These are phyloP conservation scores for Camellia granthamiana DNA, from an alignment of 148 eudicot species.

Conservation along the genomic window DNA sequence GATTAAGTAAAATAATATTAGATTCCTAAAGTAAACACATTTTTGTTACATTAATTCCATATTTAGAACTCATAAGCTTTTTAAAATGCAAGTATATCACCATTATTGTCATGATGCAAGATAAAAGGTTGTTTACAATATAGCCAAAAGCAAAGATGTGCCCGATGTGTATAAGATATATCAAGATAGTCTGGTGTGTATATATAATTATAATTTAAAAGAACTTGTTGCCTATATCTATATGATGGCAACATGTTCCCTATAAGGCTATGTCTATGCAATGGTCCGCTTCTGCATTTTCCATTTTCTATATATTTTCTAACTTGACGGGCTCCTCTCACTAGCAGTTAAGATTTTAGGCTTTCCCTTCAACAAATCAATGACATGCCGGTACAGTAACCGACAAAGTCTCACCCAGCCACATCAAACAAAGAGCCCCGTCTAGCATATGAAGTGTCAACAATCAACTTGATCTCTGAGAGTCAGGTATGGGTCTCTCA, in stretches of 20 bases:
- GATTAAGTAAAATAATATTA: neutral
- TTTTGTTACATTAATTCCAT: neutral
- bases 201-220: neutral
- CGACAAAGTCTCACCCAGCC: slow-evolving; percentile 2
- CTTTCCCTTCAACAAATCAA: neutral
- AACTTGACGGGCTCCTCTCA: neutral
- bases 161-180: neutral
- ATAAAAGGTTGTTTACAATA: neutral
- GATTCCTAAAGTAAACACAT: neutral
- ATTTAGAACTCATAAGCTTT: neutral
- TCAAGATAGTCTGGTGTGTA: neutral
- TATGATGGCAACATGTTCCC: neutral
- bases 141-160: neutral
- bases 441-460: neutral
- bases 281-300: neutral
- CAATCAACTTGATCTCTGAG: neutral
- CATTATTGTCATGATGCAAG: neutral
- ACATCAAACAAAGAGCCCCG: neutral
- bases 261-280: neutral
- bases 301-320: slow-evolving; percentile 1
- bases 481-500: neutral
- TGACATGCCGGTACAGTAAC: neutral
- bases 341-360: slow-evolving; percentile 1
- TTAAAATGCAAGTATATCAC: neutral
- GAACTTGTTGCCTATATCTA: neutral